Conservation (phyloP, 2,329 filamentous ascomycete species). For the Colletotrichum shisoi region DNA sequence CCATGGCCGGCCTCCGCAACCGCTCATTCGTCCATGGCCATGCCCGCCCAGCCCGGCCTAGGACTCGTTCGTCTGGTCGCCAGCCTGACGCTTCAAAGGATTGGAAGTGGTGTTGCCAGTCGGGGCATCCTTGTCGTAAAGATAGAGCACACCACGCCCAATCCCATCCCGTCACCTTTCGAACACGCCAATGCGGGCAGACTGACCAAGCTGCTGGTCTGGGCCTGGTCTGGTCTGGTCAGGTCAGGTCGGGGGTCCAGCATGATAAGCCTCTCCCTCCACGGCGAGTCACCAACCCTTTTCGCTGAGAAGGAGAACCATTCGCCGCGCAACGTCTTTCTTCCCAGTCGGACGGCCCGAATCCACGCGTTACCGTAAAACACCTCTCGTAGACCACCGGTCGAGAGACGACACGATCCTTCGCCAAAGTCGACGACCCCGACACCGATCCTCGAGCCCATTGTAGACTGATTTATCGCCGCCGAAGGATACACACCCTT, state of each 20-base stretch:
- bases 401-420: constrained; percentile 1
- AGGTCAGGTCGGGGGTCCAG: constrained; percentile 16
- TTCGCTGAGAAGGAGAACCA: constrained; percentile 15
- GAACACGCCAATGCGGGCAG: constrained; percentile 35
- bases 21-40: constrained; percentile 29
- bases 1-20: constrained; percentile 2
- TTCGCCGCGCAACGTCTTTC: constrained; percentile 14
- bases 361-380: not conserved
- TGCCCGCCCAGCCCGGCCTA: constrained; percentile 10
- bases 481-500: constrained; percentile 3
- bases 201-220: not conserved
- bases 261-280: constrained; percentile 38
- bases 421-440: not conserved
- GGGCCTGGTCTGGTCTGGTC: constrained; percentile 5
- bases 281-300: constrained; percentile 30
- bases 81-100: constrained; percentile 10
- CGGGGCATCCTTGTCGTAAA: constrained; percentile 35
- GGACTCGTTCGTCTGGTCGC: constrained; percentile 26
- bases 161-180: constrained; percentile 27
- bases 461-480: constrained; percentile 7
- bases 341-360: not conserved
- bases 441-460: not conserved
- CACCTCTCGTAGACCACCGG: constrained; percentile 6
- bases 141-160: constrained; percentile 27
- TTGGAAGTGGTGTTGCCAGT: constrained; percentile 3